These are phyloP conservation scores for Alectoria sarmentosa DNA, from an alignment of 495 filamentous ascomycete species.

Conservation along the genomic window DNA sequence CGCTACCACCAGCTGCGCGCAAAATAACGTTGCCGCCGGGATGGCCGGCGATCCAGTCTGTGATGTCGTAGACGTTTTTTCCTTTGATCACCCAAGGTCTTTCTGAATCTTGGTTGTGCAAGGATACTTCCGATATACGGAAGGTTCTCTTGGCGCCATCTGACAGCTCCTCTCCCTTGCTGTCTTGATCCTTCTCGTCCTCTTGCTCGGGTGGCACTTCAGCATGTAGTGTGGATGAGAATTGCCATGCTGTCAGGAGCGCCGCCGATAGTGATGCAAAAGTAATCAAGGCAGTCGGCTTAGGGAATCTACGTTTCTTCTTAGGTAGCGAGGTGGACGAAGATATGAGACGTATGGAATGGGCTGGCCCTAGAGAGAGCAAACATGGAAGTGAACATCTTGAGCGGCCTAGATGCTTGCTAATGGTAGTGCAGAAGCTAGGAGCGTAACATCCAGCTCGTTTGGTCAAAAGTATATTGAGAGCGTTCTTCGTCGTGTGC, in stretches of 20 bases:
- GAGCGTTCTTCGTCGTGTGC: too few species aligned
- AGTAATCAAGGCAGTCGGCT: background rate
- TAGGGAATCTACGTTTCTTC: background rate
- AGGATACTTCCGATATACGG: constrained; percentile 41
- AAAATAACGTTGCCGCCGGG: constrained; percentile 55
- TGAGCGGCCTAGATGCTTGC: background rate
- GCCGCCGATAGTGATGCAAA: background rate
- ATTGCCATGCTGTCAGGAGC: background rate
- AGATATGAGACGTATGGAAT: background rate
- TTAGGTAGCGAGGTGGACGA: background rate
- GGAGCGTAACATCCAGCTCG: background rate
- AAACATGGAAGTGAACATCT: background rate
- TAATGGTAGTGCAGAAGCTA: background rate
- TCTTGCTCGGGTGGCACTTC: constrained; percentile 1
- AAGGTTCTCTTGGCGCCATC: constrained; percentile 10
- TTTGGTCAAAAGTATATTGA: too few species aligned
- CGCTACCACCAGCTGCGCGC: constrained; percentile 46
- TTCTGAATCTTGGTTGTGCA: constrained; percentile 41
- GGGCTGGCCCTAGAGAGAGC: background rate
- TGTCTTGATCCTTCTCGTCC: background rate
- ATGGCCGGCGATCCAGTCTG: constrained; percentile 49
- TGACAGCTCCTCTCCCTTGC: constrained; percentile 21
- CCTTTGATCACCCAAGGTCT: constrained; percentile 45
- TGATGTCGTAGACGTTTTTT: constrained; percentile 54
- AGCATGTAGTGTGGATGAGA: constrained; percentile 1